Conservation (phyloP, 2,329 filamentous ascomycete species). For the Fusarium sp. region DNA sequence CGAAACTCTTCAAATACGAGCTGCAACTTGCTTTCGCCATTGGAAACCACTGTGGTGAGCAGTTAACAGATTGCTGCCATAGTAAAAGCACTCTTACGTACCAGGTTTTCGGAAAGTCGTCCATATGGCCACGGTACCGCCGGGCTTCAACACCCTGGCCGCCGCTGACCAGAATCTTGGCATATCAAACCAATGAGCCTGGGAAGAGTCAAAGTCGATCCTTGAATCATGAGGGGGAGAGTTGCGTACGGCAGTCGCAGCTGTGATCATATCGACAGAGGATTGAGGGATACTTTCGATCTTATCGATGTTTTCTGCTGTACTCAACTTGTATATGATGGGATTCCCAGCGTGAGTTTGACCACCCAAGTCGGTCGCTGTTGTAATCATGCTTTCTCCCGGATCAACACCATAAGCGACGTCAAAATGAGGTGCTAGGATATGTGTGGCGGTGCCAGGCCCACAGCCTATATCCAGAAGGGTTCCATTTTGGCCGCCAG, state of each 20-base stretch:
- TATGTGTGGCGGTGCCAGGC: constrained; percentile 1
- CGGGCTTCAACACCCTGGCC: constrained; percentile 3
- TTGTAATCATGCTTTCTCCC: neutral
- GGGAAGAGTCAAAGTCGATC: accelerated
- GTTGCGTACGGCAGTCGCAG: constrained; percentile 1
- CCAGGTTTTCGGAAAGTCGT: neutral
- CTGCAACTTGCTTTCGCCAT: neutral
- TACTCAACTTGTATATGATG: neutral
- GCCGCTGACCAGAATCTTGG: constrained; percentile 9
- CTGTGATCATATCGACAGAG: constrained; percentile 16
- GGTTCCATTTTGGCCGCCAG: neutral
- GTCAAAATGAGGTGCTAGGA: constrained; percentile 12
- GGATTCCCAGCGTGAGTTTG: accelerated
- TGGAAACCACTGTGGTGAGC: neutral
- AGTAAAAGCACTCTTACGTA: accelerated
- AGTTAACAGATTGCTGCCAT: accelerated
- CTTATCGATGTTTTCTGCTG: constrained; percentile 6
- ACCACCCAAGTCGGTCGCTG: neutral
- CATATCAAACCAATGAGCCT: constrained; percentile 30
- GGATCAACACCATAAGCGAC: constrained; percentile 4
- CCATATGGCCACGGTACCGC: constrained; percentile 20
- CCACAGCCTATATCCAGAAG: constrained; percentile 16
- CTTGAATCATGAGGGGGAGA: accelerated
- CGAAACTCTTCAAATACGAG: neutral
- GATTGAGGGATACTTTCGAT: neutral